Percentiles rank a stretch among this genome's conserved stretches.
Evolutionary conservation across 129 eudicot genomes (phyloP).

Genomic region (Pulicaria dysenterica): DNA sequence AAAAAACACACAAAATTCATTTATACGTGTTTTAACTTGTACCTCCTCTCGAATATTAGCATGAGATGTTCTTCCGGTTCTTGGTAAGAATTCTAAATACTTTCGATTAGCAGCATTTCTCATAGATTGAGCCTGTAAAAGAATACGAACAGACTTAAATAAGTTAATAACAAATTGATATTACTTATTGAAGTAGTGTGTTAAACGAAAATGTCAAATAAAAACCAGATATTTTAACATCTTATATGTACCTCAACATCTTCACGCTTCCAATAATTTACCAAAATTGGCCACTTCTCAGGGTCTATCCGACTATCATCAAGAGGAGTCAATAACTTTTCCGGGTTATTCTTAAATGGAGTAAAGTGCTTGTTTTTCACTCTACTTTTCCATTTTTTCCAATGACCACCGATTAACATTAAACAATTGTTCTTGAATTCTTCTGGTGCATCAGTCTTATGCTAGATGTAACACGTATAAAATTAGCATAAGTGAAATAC

Average conservation of each 20-base stretch:
- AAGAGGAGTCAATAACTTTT: no score
- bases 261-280: neutral
- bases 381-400: no score
- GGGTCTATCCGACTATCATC: neutral
- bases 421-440: no score
- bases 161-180: neutral
- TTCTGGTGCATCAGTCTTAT: neutral
- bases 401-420: no score
- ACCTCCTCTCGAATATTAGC: constrained; percentile 1
- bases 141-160: neutral
- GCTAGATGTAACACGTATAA: neutral
- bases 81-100: neutral
- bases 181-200: no score
- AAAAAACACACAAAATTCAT: neutral
- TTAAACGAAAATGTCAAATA: no score
- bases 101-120: neutral
- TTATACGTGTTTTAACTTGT: neutral
- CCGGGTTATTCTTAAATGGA: no score
- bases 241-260: neutral
- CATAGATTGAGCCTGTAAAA: constrained; percentile 3
- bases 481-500: neutral
- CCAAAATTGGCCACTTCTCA: neutral
- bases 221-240: no score
- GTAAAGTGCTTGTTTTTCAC: no score
- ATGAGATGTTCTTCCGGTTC: constrained; percentile 4